phyloP scores from a whole-genome alignment of 306 rosid genomes.

The Cicer cuneatum region DNA sequence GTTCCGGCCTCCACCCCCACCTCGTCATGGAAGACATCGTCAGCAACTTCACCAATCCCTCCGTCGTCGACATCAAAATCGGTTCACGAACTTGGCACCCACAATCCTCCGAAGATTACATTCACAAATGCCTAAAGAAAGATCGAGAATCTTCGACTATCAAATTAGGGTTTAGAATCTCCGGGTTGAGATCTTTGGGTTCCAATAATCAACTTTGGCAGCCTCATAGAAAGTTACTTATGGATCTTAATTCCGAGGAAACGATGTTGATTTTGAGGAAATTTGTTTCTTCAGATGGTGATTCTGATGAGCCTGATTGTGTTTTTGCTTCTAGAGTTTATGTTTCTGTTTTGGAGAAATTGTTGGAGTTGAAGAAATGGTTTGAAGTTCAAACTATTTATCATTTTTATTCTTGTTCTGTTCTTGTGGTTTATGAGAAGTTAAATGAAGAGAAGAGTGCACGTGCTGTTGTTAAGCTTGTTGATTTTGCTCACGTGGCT shows the following conservation, averaged over 20 bases:
- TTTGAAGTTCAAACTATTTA: constrained; percentile 79
- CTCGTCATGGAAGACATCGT: constrained; percentile 64
- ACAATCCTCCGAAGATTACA: constrained; percentile 63
- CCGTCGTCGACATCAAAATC: constrained; percentile 72
- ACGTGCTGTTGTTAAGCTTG: constrained; percentile 59
- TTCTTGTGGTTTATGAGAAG: constrained; percentile 64
- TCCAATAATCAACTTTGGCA: constrained; percentile 45
- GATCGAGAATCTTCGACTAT: constrained; percentile 59
- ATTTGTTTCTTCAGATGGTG: constrained; percentile 65
- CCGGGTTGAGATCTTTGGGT: constrained; percentile 63
- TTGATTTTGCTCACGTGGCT: constrained; percentile 82
- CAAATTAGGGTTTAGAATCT: constrained; percentile 69
- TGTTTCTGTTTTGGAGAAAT: constrained; percentile 61
- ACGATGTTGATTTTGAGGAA: constrained; percentile 50
- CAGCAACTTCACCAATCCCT: constrained; percentile 45
- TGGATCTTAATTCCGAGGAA: constrained; percentile 44
- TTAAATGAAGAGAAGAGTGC: constrained; percentile 44
- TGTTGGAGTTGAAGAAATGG: constrained; percentile 77
- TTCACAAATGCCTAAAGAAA: constrained; percentile 56
- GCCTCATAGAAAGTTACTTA: constrained; percentile 51
- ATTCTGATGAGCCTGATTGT: constrained; percentile 57
- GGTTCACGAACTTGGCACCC: constrained; percentile 88
- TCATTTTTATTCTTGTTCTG: constrained; percentile 76
- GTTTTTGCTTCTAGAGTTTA: constrained; percentile 55
- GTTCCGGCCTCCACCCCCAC: constrained; percentile 74